A percentile compares a stretch with the other conserved stretches of the same genome.
phyloP scores from a whole-genome alignment of 352 stramenopile genomes.

The Peronospora tabacina region DNA sequence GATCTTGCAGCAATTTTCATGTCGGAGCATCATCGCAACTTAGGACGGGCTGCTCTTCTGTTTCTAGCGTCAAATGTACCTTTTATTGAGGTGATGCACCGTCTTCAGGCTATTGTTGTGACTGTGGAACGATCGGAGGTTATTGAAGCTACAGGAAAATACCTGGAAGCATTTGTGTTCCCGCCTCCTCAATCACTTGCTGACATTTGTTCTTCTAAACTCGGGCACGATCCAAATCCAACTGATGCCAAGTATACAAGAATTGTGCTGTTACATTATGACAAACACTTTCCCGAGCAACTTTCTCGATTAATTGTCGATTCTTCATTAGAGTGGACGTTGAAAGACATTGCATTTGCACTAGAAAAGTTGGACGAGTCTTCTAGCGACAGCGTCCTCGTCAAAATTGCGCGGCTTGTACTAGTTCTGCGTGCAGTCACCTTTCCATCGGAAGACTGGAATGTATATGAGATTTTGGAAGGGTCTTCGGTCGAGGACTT shows the following conservation, averaged over 20 bases:
- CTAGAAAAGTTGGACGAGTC: constrained; percentile 47
- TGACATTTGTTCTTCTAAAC: constrained; percentile 17
- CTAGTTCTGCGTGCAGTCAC: constrained; percentile 42
- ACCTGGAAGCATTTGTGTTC: constrained; percentile 77
- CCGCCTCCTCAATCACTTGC: constrained; percentile 29
- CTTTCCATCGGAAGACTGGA: constrained; percentile 27
- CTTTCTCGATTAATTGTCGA: constrained; percentile 65
- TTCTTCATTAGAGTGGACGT: constrained; percentile 59
- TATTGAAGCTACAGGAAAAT: constrained; percentile 48
- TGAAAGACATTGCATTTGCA: constrained; percentile 60
- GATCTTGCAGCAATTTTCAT: constrained; percentile 60
- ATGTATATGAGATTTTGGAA: constrained; percentile 12
- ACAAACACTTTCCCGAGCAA: constrained; percentile 65
- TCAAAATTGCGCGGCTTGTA: constrained; percentile 61
- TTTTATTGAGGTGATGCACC: constrained; percentile 47
- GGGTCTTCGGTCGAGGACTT: constrained; percentile 10
- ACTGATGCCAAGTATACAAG: constrained; percentile 43
- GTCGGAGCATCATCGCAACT: constrained; percentile 40
- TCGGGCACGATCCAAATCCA: constrained; percentile 6
- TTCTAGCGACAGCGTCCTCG: constrained; percentile 38
- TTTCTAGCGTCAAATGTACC: constrained; percentile 65
- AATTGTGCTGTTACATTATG: constrained; percentile 62
- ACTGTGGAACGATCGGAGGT: constrained; percentile 42
- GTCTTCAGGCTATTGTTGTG: constrained; percentile 43
- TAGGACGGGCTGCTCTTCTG: constrained; percentile 54